Evolutionary conservation across 331 rosid genomes (phyloP), one percentile per base, ranked within the genome.

Genomic region (Ulmus americana): DNA sequence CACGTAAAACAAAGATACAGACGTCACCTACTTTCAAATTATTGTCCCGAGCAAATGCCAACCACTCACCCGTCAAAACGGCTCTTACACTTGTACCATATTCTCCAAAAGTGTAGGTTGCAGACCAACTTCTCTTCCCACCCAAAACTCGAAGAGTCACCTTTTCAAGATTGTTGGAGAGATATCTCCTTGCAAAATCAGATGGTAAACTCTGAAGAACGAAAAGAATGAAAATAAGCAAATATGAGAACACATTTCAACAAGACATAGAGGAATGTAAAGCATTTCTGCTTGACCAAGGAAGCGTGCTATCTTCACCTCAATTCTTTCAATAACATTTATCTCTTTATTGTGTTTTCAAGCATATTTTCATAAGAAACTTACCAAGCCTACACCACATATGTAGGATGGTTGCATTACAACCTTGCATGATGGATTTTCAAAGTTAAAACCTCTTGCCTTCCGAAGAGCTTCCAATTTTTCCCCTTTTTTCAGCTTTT

Each of bases 31-130:
- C 46, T 22, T 60, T 7, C 67, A 70, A 51, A 13, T 43, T 20
- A 43, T 60, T 57, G 15, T 57, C 72, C 51, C 14, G 22, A 40
- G 43, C 74, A 65, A 85, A 82, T 9, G 7, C 12, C 55, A 6
- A 47, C 85, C 85, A 82, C 43, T 81, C 83, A 39, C 8, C 0
- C 16, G 28, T 7, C 65, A 79, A 0, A 28, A 28, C 4, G 35
- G 35, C 35, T 35, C 6, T 8, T 10, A 4, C 16, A 1, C 0
- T 6, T 3, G 11, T 5, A 3, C 15, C 15, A 38, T 2, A 3
- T 55, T 10, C 4, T 28, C 35, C 35, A 3, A 28, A 28, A 28
- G 35, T 28, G 57, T 62, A 63, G 11, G 7, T 22, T 66, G 67
- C 73, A 38, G 11, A 4, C 76, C 76, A 78, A 7, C 48, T 65